Conservation (phyloP, 768 basidiomycete genomes). For the Lentinus brumalis region DNA sequence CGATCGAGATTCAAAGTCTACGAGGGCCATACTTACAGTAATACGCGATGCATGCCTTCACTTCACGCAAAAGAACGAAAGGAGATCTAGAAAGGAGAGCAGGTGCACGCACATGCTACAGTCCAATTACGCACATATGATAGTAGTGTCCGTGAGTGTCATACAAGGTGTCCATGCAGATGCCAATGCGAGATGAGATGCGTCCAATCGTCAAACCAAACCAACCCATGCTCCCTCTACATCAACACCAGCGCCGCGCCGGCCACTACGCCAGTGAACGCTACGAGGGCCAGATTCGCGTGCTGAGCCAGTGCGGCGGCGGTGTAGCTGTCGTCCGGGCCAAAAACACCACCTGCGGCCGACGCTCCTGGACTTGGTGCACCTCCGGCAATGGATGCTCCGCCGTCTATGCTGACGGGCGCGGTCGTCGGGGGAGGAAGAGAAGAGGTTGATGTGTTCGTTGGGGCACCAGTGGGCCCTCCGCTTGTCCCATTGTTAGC, state of each 20-base stretch:
- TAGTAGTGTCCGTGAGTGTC: constrained; percentile 18
- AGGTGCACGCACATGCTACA: neutral
- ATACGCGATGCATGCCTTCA: neutral
- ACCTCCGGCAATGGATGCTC: constrained; percentile 47
- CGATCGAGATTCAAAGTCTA: neutral
- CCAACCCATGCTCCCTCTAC: constrained; percentile 27
- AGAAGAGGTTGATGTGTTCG: constrained; percentile 39
- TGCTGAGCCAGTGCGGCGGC: constrained; percentile 53
- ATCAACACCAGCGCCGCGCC: constrained; percentile 51
- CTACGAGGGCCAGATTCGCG: constrained; percentile 46
- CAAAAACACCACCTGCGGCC: constrained; percentile 50
- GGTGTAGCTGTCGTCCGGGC: constrained; percentile 70
- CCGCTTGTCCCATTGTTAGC: constrained; percentile 24
- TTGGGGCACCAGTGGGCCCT: constrained; percentile 29
- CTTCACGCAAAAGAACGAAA: neutral
- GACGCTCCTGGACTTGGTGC: constrained; percentile 64
- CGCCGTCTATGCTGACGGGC: constrained; percentile 53
- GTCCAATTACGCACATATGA: constrained; percentile 10
- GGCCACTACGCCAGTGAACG: constrained; percentile 46
- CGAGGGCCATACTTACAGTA: neutral
- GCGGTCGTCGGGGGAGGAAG: constrained; percentile 60
- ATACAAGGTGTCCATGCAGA: constrained; percentile 18
- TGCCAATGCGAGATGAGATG: constrained; percentile 5
- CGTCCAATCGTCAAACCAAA: constrained; percentile 10
- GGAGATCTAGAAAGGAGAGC: neutral